These are phyloP conservation scores for Paramecium pentaurelia DNA, from an alignment of 73 alveolate species.

Conservation along the genomic window DNA sequence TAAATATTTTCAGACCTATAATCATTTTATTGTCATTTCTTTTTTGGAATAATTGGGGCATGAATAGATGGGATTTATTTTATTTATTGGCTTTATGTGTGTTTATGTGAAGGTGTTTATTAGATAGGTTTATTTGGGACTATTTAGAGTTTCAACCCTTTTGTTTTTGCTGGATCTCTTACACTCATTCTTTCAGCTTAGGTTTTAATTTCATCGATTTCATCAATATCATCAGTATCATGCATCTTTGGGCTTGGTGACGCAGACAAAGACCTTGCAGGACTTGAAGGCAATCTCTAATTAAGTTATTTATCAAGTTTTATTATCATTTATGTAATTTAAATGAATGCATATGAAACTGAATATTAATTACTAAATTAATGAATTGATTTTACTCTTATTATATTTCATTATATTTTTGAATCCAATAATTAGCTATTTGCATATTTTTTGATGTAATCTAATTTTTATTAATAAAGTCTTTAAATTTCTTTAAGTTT, in stretches of 20 bases:
- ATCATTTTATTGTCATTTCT: background rate
- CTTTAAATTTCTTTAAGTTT: background rate
- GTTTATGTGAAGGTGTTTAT: background rate
- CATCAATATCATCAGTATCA: background rate
- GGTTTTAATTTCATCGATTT: background rate
- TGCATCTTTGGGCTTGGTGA: slow-evolving; percentile 5
- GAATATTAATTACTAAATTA: background rate
- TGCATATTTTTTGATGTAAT: slow-evolving; percentile 4
- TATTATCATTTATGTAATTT: background rate
- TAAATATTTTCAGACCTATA: background rate
- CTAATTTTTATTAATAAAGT: background rate
- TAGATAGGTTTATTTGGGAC: background rate
- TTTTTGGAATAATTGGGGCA: background rate
- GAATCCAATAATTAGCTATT: background rate
- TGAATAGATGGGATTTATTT: background rate
- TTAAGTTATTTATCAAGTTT: background rate
- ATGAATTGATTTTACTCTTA: background rate
- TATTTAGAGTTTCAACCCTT: background rate
- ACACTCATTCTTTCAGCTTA: background rate
- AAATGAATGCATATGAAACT: background rate
- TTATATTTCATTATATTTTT: background rate
- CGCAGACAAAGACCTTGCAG: slow-evolving; percentile 18
- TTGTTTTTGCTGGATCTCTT: background rate
- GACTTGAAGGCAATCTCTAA: background rate
- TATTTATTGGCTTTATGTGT: background rate